Evolutionary conservation across 2,329 filamentous ascomycete species (phyloP), one percentile per base, ranked within the genome.

Genomic region (Elsinoe necatrix): DNA sequence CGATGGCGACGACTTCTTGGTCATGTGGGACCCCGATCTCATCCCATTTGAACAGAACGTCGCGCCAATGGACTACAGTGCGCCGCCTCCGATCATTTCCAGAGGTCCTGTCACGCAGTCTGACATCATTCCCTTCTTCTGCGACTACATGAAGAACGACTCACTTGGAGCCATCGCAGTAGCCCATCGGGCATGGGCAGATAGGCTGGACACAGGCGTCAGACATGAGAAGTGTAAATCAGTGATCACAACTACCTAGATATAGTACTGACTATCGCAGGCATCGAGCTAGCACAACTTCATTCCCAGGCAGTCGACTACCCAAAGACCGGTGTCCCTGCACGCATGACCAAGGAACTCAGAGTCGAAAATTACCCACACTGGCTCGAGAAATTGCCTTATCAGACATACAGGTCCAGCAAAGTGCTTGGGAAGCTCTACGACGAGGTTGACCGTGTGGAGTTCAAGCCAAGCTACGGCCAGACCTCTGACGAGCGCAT

Each of bases 281-380:
- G 45, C 27, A 71, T 93, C 0, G 74, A 83, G 52, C 76, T 97
- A 3, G 90, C 92, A 2, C 74, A 79, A 7, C 73, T 97, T 2
- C 93, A 98, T 68, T 97, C 93, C 0, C 83, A 84, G 63, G 92
- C 93, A 0, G 93, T 98, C 0, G 93, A 98, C 68, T 98, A 93
- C 67, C 84, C 88, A 43, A 98, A 98, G 73, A 92, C 89, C 1
- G 93, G 93, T 0, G 78, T 85, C 8, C 81, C 87, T 0, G 92
- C 91, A 0, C 72, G 78, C 18, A 86, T 95, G 75, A 74, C 76
- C 5, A 71, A 73, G 37, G 73, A 77, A 0, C 73, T 93, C 3
- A 74, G 76, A n/a, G 83, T 87, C 0, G 74, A 64, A 4, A 72
- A 64, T 55, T 95, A 83, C 80, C 93, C 90, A 0, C 92, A 96